A percentile compares a stretch with the other conserved stretches of the same genome.
Conservation (phyloP, 768 basidiomycete species). For the Xerocomellus dryophilus region DNA sequence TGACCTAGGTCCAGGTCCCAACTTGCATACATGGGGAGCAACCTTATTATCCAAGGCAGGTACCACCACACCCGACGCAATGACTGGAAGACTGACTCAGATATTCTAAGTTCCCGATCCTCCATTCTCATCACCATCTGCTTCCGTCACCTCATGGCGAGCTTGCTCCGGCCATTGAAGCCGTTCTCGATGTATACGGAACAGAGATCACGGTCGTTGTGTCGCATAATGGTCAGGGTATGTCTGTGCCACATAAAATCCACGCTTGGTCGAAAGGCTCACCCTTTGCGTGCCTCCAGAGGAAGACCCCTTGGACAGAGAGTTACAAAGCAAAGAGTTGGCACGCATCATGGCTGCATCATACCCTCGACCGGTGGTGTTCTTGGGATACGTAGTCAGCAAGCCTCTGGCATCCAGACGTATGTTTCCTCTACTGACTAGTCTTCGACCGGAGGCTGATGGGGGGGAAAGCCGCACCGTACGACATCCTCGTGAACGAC, state of each 20-base stretch:
- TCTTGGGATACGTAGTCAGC: slow-evolving; percentile 80
- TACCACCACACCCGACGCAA: neutral
- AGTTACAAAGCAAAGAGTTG: slow-evolving; percentile 77
- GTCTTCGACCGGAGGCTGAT: slow-evolving; percentile 9
- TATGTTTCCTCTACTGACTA: slow-evolving; percentile 34
- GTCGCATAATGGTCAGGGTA: slow-evolving; percentile 89
- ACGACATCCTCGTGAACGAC: slow-evolving; percentile 72
- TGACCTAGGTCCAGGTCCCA: slow-evolving; percentile 85
- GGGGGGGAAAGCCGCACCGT: slow-evolving; percentile 57
- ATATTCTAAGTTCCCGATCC: slow-evolving; percentile 70
- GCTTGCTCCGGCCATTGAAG: slow-evolving; percentile 87
- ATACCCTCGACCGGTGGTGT: slow-evolving; percentile 71
- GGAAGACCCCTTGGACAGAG: slow-evolving; percentile 85
- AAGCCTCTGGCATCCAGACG: slow-evolving; percentile 61
- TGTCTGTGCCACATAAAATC: slow-evolving; percentile 1
- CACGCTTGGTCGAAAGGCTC: neutral
- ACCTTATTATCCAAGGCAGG: slow-evolving; percentile 72
- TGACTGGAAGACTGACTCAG: neutral
- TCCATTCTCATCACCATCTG: slow-evolving; percentile 81
- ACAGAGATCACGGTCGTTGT: slow-evolving; percentile 80
- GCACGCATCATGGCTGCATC: slow-evolving; percentile 72
- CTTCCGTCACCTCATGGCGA: slow-evolving; percentile 85
- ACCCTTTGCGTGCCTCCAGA: slow-evolving; percentile 42
- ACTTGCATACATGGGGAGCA: slow-evolving; percentile 88
- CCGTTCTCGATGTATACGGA: slow-evolving; percentile 75